Conservation (phyloP, 2,329 filamentous ascomycete species). For the Raffaelea ambrosiae region DNA sequence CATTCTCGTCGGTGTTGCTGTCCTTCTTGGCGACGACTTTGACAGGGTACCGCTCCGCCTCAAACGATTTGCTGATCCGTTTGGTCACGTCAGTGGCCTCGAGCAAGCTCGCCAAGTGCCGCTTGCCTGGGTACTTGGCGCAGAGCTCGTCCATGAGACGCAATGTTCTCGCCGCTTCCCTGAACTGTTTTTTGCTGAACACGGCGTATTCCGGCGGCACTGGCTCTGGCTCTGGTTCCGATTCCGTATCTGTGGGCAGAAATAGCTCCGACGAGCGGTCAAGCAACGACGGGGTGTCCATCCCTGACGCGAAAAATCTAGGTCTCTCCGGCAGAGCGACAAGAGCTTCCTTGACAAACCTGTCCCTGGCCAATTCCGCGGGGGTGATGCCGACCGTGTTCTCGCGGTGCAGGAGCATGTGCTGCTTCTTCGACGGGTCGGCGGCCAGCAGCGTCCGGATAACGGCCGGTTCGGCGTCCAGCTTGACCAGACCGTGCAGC, state of each 20-base stretch:
- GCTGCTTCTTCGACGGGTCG: constrained; percentile 33
- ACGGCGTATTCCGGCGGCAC: too few species aligned
- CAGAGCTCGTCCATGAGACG: background rate
- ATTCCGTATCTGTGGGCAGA: too few species aligned
- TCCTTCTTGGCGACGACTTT: background rate
- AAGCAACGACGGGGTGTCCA: too few species aligned
- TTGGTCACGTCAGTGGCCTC: constrained; percentile 37
- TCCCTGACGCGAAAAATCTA: too few species aligned
- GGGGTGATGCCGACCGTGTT: constrained; percentile 71
- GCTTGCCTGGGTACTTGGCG: constrained; percentile 17
- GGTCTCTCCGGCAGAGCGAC: constrained; percentile 14
- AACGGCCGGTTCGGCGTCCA: constrained; percentile 25
- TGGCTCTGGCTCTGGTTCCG: too few species aligned
- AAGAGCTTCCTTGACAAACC: constrained; percentile 29
- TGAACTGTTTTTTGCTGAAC: too few species aligned
- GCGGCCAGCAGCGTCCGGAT: constrained; percentile 40
- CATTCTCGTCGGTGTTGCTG: too few species aligned
- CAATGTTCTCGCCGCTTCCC: too few species aligned
- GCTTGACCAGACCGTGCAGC: constrained; percentile 46
- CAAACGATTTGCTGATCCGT: constrained; percentile 16
- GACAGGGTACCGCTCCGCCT: constrained; percentile 6
- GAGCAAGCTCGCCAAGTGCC: constrained; percentile 44
- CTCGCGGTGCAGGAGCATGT: constrained; percentile 53
- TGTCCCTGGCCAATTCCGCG: constrained; percentile 55
- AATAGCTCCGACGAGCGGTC: too few species aligned